Evolutionary conservation across 495 filamentous ascomycete species (phyloP), one percentile per base, ranked within the genome.

Genomic region (Ramalina intermedia): DNA sequence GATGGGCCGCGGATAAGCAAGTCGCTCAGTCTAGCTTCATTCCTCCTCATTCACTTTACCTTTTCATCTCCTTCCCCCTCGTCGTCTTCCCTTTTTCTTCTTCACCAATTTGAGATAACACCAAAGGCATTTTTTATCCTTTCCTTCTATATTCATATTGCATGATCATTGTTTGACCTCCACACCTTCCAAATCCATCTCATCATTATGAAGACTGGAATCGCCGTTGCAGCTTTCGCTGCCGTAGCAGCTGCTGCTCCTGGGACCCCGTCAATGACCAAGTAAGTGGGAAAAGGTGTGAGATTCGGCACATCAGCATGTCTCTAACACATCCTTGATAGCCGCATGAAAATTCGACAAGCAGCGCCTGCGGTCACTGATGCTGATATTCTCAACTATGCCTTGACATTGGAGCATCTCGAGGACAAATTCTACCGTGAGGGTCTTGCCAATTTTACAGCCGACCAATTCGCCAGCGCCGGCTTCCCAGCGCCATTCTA

Each of bases 371-470:
- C 50, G 16, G 50, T 52, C 33, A 61, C 50, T 11, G 50, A 53
- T 49, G 59, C 37, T 52, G 64, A 79, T 37, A 55, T 59, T 42
- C 53, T 56, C 50, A 65, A 61, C 52, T 65, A 64, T 20, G 60
- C 65, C 43, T 54, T 68, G 12, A 66, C 65, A 46, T 53, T 67
- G 20, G 65, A 69, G 57, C 66, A 69, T 40, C 60, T 69, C 23
- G 67, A 69, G 50, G 63, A 65, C 45, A 52, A 60, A 13, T 69
- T 69, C 53, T 83, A 82, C 56, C 63, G 66, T 27, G 60, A 79
- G 54, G 76, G 72, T 24, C 66, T 81, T 3, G 62, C 70, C 48
- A 78, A 77, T 44, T 81, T 75, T 61, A 64, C 66, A 13, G 56
- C 69, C 33, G 53, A 55, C 0, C 63, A 75, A 47, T 83, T 81